Percentiles rank a stretch among this genome's conserved stretches.
phyloP scores from a whole-genome alignment of 176 grass and related monocot genomes.

The Triticum monococcum region DNA sequence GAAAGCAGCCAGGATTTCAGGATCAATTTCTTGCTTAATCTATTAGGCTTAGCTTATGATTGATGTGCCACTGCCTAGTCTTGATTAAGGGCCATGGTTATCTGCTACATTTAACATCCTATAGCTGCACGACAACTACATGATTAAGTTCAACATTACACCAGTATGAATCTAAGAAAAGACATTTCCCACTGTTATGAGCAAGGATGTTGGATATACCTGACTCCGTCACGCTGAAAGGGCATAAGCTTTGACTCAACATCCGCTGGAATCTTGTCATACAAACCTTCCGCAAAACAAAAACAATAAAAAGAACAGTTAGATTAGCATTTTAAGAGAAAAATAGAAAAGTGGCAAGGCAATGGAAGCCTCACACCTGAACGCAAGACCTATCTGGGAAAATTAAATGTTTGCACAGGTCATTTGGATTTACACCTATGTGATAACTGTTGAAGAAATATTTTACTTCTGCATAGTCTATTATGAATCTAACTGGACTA shows the following conservation, averaged over 20 bases:
- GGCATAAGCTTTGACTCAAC: slow-evolving; percentile 79
- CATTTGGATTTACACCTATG: neutral
- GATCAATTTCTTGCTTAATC: neutral
- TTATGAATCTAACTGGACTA: neutral
- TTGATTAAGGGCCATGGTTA: neutral
- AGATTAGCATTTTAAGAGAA: slow-evolving; percentile 40
- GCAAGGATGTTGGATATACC: slow-evolving; percentile 44
- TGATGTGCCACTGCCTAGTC: neutral
- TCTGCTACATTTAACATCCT: neutral
- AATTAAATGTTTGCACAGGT: slow-evolving; percentile 1
- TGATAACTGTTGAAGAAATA: slow-evolving; percentile 8
- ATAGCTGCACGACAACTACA: neutral
- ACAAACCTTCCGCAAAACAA: slow-evolving; percentile 58
- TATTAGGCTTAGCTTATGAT: neutral
- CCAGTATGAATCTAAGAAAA: slow-evolving; percentile 1
- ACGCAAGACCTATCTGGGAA: neutral
- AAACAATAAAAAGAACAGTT: neutral
- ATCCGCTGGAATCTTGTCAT: slow-evolving; percentile 68
- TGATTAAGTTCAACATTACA: slow-evolving; percentile 12
- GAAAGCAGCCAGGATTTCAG: neutral
- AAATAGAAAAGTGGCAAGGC: neutral
- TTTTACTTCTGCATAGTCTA: neutral
- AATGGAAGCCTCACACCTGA: neutral
- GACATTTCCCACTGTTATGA: neutral
- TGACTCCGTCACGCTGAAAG: slow-evolving; percentile 88